phyloP scores from a whole-genome alignment of 1,139 yeast genomes.

The Barnettozyma hawaiiensis region DNA sequence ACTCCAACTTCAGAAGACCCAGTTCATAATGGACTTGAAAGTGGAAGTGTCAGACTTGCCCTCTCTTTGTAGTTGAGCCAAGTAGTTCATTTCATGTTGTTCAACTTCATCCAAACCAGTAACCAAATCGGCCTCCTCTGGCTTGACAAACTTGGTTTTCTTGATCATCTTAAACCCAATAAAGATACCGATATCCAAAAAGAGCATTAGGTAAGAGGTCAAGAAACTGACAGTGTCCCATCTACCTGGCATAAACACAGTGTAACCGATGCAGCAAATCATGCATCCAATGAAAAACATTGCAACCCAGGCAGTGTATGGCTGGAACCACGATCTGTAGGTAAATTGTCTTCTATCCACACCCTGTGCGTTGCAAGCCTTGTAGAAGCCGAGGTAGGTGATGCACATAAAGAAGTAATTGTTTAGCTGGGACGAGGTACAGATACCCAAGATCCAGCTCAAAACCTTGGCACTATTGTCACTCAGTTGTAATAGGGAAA shows the following conservation, averaged over 20 bases:
- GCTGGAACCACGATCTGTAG: slow-evolving; percentile 48
- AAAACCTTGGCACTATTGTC: slow-evolving; percentile 49
- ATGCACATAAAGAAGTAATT: slow-evolving; percentile 55
- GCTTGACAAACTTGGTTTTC: slow-evolving; percentile 43
- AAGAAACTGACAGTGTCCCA: slow-evolving; percentile 59
- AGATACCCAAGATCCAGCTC: slow-evolving; percentile 58
- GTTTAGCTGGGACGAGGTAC: slow-evolving; percentile 64
- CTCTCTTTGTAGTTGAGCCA: slow-evolving; percentile 22
- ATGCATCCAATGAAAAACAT: slow-evolving; percentile 42
- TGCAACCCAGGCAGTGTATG: slow-evolving; percentile 49
- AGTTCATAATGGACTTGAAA: slow-evolving; percentile 6
- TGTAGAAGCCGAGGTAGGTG: slow-evolving; percentile 53
- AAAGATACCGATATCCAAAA: slow-evolving; percentile 52
- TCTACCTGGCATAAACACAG: slow-evolving; percentile 54
- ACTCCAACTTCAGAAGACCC: slow-evolving; percentile 12
- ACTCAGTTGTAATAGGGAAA: slow-evolving; percentile 42
- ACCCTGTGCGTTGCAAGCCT: slow-evolving; percentile 51
- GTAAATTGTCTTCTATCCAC: slow-evolving; percentile 45
- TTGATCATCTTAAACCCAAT: slow-evolving; percentile 49
- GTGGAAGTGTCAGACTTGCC: slow-evolving; percentile 5
- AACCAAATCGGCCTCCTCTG: slow-evolving; percentile 47
- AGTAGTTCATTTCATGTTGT: slow-evolving; percentile 37
- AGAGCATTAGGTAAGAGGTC: slow-evolving; percentile 60
- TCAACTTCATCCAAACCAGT: slow-evolving; percentile 54
- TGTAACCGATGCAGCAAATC: slow-evolving; percentile 61